Evolutionary conservation across 108 stramenopile species (phyloP), one percentile per base, ranked within the genome.

Genomic region (Cyclotella choctawhatcheeana): DNA sequence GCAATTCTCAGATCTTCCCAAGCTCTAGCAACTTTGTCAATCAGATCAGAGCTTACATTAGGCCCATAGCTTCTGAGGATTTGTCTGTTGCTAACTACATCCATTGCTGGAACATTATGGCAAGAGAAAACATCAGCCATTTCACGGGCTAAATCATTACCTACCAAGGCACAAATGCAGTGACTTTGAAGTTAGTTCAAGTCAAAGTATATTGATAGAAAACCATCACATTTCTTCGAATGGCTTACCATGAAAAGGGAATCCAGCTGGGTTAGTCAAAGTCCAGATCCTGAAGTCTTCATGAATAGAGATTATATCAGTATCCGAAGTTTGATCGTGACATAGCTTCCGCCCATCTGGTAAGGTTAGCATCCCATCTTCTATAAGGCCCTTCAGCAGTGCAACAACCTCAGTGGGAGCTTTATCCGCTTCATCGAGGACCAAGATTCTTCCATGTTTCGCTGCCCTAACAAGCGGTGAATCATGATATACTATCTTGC

Each of bases 381-480:
- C 95, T 31, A 95, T 77, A 27, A 97, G 64, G 10, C 86, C 79
- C 68, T 96, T 96, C 30, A 97, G 62, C 18, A 97, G 48, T 0
- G 89, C 83, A 14, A 95, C 82, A 8, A 97, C 97, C 47, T 96
- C 95, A 2, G 83, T 69, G 29, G 94, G 94, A 25, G 97, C 97
- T 69, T 97, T 97, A 75, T 97, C 97, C 14, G 93, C 94, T 82
- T 97, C 97, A 63, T 97, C 97, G 3, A 97, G 54, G 16, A 97
- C 87, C 20, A 95, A 76, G n/a, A 74, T 71, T 0, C 93, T 72
- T 2, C 97, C 97, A 2, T 86, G 26, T 29, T 66, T 79, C 10
- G 84, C 89, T 8, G 97, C 97, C 47, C 89, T 56, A 13, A 95
- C 84, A 44, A 97, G 76, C 7, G 95, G 90, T 0, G 93, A 90